Base-by-base conservation (phyloP, 148 eudicot species). In the Silene latifolia region DNA sequence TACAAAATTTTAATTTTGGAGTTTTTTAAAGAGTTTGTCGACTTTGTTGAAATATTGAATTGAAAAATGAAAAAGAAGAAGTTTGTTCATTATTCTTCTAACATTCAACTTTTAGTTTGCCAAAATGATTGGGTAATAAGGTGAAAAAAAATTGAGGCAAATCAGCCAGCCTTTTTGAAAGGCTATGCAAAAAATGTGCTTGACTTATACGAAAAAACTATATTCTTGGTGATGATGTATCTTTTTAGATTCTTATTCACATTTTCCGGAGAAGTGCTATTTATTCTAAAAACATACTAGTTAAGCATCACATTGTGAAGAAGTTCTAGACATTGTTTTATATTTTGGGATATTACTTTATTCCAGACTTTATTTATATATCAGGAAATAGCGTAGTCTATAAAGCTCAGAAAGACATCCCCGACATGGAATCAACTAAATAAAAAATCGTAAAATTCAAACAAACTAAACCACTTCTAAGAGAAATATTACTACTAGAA, bases 181-280 rank as follows among this genome's bases (percentile, higher is more conserved):
- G 74, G 79, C 39, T 20, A 13, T 72, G 20, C 39, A 62, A 62
- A 44, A 44, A 11, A 21, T 73, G 18, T 21, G 67, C 76, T 10
- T 18, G 20, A 57, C 24, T 23, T 44, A 23, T 63, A 62, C 20
- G n/a, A 57, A 54, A n/a, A 14, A 8, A 14, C 0, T 4, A 7
- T 23, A 15, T 62, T 46, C 4, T 74, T 62, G 35, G 67, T 18
- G 48, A 15, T 21, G 18, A 13, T 51, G 18, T 51, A 51, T 51
- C 54, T 39, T 39, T 39, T 39, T 39, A 39, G 44, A 39, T 39
- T 48, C 56, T 12, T 51, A 51, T 51, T 51, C 56, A 51, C 9
- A 51, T 51, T 51, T 51, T 51, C 14, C 56, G 17, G 56, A 51
- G 17, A 51, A 51, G 18, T 51, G 14, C 17, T 51, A 51, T 15